A percentile compares a stretch with the other conserved stretches of the same genome.
Evolutionary conservation across 106 monocot species (phyloP).

Genomic region (Phalaenopsis equestris): DNA sequence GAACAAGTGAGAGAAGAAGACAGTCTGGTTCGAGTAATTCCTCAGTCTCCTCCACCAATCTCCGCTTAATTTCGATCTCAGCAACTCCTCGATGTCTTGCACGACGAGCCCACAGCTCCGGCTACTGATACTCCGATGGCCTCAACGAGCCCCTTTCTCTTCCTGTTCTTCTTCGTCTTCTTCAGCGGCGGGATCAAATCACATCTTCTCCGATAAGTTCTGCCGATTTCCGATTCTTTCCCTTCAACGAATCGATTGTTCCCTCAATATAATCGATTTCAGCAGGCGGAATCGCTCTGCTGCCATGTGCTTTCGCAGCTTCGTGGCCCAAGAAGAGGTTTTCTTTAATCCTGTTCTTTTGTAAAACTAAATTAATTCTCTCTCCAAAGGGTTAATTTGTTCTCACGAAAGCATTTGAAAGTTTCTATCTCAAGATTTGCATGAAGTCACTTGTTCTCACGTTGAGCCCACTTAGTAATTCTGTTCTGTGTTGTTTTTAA

Average conservation of each 20-base stretch:
- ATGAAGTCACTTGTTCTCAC: not conserved
- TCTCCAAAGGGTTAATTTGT: no score
- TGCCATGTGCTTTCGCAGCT: not conserved
- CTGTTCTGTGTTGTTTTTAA: not conserved
- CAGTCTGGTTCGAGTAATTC: not conserved
- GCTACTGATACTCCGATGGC: not conserved
- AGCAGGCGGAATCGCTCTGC: not conserved
- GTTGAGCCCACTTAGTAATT: not conserved
- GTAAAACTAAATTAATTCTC: not conserved
- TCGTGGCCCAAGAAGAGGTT: slow-evolving; percentile 2
- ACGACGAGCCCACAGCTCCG: not conserved
- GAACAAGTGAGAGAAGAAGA: not conserved
- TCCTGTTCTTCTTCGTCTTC: not conserved
- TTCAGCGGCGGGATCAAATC: not conserved
- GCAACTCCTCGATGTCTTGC: not conserved
- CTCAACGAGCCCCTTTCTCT: not conserved
- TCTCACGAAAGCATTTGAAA: no score
- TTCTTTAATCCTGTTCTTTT: not conserved
- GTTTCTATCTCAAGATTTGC: no score
- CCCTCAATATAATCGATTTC: not conserved
- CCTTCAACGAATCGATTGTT: not conserved
- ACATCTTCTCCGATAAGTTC: not conserved
- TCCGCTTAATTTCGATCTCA: not conserved
- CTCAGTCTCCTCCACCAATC: not conserved
- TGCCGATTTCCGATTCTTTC: not conserved